Base-by-base conservation (phyloP, 2,329 filamentous ascomycete genomes). In the Colletotrichum sublineola region DNA sequence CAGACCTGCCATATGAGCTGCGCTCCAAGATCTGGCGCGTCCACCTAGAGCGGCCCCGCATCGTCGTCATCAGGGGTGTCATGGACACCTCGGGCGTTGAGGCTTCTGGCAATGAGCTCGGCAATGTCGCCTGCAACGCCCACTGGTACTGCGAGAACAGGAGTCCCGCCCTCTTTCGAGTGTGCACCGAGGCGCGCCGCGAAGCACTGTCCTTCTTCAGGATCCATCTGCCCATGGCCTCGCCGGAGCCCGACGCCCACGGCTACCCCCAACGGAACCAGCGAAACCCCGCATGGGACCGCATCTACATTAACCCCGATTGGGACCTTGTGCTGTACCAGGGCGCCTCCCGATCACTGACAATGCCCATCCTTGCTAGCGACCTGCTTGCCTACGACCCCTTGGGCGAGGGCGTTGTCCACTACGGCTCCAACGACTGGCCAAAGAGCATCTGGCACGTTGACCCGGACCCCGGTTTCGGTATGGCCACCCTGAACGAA, bases 301-400 rank as follows among this genome's bases (percentile, higher is more conserved):
- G 63, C 15, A 68, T 73, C 63, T 75, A 74, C 66, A 71, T 75
- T 40, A 74, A 75, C 63, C 75, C 75, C 20, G 73, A 76, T 38
- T 75, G 75, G 75, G 74, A 76, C 57, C 68, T 76, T 60, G 70
- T 76, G 9, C 60, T 76, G 12, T 75, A 69, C 66, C 55, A 72
- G 29, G 67, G 67, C 20, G 44, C 57, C 20, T 65, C 56, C 38
- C 48, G 56, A 11, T 48, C 66, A 11, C 44, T 75, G 24, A 66
- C 68, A 29, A 65, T 74, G 40, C 57, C 68, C 46, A 70, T 74
- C 52, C 68, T 76, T 48, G 74, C 75, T 52, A 75, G 71, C 61
- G 73, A 75, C 53, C 65, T 76, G 42, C 55, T 67, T 14, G 74
- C 75, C 31, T 68, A 68, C 48, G 75, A 75, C 52, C 74, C 73